Conservation (phyloP, 1,284 basidiomycete genomes). For the Pisolithus thermaeus region DNA sequence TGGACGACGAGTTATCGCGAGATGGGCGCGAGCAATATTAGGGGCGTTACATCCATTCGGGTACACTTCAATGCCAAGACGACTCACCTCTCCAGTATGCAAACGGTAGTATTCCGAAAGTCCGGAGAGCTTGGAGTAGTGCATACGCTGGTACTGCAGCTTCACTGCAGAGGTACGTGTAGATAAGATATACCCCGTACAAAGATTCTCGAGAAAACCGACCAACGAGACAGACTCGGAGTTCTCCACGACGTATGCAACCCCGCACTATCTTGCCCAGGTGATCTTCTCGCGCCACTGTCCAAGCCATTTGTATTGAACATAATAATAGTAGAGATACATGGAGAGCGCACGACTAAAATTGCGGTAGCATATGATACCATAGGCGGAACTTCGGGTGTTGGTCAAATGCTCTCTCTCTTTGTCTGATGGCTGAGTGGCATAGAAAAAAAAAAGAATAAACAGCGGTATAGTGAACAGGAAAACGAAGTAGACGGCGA, state of each 20-base stretch:
- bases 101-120: slow-evolving; percentile 81
- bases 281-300: too few relatives aligned
- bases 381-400: background rate
- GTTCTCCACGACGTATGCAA: too few relatives aligned
- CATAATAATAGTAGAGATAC: background rate
- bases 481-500: too few relatives aligned
- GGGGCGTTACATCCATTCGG: slow-evolving; percentile 1
- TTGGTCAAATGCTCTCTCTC: background rate
- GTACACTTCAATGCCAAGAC: background rate
- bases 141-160: too few relatives aligned
- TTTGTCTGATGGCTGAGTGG: background rate
- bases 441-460: background rate
- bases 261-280: too few relatives aligned
- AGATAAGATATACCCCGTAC: too few relatives aligned
- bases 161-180: too few relatives aligned
- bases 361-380: background rate
- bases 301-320: too few relatives aligned
- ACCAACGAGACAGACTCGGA: too few relatives aligned
- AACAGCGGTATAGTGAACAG: too few relatives aligned
- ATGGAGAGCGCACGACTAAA: background rate
- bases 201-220: too few relatives aligned
- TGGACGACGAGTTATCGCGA: slow-evolving; percentile 77
- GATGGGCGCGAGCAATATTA: slow-evolving; percentile 63
- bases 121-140: slow-evolving; percentile 79
- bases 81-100: too few relatives aligned